A percentile compares a stretch with the other conserved stretches of the same genome.
Evolutionary conservation across 495 filamentous ascomycete genomes (phyloP).

Genomic region (Aspergillus biplanus): DNA sequence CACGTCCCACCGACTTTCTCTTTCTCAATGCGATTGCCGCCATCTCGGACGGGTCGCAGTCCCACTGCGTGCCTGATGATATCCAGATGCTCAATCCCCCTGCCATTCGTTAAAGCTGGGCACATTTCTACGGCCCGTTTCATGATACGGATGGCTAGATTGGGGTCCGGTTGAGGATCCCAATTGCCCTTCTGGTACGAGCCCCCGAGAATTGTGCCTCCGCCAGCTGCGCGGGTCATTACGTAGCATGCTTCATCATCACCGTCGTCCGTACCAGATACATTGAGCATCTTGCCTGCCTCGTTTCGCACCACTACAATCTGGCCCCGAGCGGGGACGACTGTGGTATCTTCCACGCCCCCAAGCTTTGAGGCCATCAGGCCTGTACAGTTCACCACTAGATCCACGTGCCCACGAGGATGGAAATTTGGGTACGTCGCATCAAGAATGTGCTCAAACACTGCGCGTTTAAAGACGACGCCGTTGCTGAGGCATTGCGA

Average conservation of each 20-base stretch:
- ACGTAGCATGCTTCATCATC: constrained; percentile 74
- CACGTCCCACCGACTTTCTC: constrained; percentile 60
- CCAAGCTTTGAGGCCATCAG: constrained; percentile 69
- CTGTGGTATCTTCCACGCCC: constrained; percentile 72
- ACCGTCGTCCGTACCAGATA: constrained; percentile 75
- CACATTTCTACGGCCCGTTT: constrained; percentile 68
- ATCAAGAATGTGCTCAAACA: constrained; percentile 69
- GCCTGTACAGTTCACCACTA: constrained; percentile 74
- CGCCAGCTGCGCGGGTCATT: constrained; percentile 77
- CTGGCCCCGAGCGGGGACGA: constrained; percentile 78
- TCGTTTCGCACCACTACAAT: constrained; percentile 84
- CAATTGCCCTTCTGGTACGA: constrained; percentile 76
- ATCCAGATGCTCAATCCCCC: constrained; percentile 71
- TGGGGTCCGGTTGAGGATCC: constrained; percentile 76
- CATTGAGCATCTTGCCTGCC: constrained; percentile 61
- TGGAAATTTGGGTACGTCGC: constrained; percentile 57
- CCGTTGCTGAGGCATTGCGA: constrained; percentile 75
- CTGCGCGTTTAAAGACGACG: constrained; percentile 62
- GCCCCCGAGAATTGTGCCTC: constrained; percentile 78
- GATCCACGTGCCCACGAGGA: constrained; percentile 57
- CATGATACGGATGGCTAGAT: constrained; percentile 80
- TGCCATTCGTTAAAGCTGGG: constrained; percentile 63
- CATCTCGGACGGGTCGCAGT: constrained; percentile 68
- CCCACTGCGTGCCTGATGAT: constrained; percentile 83
- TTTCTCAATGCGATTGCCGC: constrained; percentile 74